These are phyloP conservation scores for Aspergillus sp. DNA, from an alignment of 2,329 filamentous ascomycete species.

Conservation along the genomic window DNA sequence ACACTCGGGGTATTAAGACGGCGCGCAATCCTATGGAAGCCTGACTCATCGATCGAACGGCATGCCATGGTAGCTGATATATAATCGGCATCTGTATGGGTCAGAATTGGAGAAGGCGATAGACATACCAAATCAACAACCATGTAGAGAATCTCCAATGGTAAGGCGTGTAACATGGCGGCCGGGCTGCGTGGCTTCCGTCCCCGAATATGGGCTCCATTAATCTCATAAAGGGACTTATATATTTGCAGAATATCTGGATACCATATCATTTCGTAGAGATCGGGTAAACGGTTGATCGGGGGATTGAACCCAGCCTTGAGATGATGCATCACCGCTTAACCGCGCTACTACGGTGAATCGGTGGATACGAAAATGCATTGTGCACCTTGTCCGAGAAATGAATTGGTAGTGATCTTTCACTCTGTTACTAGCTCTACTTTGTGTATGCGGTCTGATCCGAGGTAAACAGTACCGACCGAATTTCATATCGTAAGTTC, in stretches of 20 bases:
- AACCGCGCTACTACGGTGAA: neutral
- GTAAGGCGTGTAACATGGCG: neutral
- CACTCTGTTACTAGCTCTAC: neutral
- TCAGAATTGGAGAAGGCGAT: neutral
- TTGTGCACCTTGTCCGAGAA: neutral
- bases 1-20: neutral
- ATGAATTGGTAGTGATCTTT: neutral
- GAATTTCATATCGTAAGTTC: neutral
- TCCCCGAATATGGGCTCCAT: neutral
- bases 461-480: neutral
- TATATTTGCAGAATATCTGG: neutral
- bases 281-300: neutral
- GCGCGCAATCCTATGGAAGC: neutral
- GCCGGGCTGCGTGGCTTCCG: neutral
- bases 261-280: neutral
- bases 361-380: neutral
- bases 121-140: neutral
- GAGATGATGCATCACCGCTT: neutral
- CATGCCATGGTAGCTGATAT: neutral
- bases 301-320: neutral
- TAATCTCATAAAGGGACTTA: neutral
- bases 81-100: neutral
- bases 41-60: neutral
- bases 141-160: neutral
- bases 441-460: neutral